Evolutionary conservation across 352 stramenopile species (phyloP), one percentile per base, ranked within the genome.

Genomic region (Aphanomyces euteiches): DNA sequence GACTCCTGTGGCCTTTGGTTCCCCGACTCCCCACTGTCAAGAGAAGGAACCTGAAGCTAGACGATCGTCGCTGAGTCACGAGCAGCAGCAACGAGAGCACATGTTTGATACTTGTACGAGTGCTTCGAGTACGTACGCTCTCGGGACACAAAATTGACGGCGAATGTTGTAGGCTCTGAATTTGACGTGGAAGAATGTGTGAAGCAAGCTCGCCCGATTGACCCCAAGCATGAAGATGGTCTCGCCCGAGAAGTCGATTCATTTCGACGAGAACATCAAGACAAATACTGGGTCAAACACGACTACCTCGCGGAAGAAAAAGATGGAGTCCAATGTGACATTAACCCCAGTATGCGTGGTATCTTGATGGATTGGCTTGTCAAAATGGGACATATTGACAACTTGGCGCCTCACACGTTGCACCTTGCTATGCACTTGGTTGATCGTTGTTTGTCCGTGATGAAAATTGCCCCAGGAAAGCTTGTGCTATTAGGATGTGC

Each of bases 331-430:
- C 97, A 99, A 78, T 78, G 88, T 56, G 96, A 99, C 75, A 98
- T 99, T 75, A 99, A 99, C 77, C 93, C 98, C 73, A 97, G 98
- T 67, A 99, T 99, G 98, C 86, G 97, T 66, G 96, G 96, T 13
- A 99, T 99, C 72, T 87, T 99, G 53, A 90, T 99, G 36, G 97
- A 99, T 80, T 99, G 98, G 98, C 89, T 99, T 6, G 93, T 99
- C 19, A 86, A 95, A 72, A 86, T 95, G 38, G 79, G 81, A 41
- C 82, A 93, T 74, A 84, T 94, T 73, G 93, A 93, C 69, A 82
- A 93, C 58, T 77, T 95, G 7, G 79, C 89, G 72, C 86, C 84
- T 5, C 77, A 91, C 69, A 93, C 87, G 7, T 90, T 94, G 40
- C 85, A 94, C 77, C 88, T 92, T 56, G 80, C 85, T 68, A 81